Evolutionary conservation across 2,329 filamentous ascomycete genomes (phyloP).

Genomic region (Didymella arachidicola): DNA sequence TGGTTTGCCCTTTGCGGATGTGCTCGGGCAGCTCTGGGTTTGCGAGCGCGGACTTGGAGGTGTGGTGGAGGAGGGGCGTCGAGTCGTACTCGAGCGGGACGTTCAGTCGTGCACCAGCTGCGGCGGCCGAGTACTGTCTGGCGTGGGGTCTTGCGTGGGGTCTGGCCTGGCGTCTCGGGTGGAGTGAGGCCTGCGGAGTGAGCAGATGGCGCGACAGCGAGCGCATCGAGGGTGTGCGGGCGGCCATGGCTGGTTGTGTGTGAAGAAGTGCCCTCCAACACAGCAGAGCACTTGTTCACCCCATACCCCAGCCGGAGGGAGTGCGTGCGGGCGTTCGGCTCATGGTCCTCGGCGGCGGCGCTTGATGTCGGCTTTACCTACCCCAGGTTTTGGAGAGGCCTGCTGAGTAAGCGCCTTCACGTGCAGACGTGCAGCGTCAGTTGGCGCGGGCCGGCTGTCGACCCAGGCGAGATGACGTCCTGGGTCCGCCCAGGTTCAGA

Average conservation of each 20-base stretch:
- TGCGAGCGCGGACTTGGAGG: conserved; percentile 72
- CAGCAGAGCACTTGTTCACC: conserved; percentile 11
- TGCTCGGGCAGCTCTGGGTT: conserved; percentile 75
- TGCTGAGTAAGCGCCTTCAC: conserved; percentile 15
- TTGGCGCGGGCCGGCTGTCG: neutral
- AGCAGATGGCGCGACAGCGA: conserved; percentile 41
- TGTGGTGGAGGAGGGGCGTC: conserved; percentile 82
- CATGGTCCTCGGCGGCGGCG: conserved; percentile 8
- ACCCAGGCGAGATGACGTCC: conserved; percentile 13
- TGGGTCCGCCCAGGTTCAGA: conserved; percentile 6
- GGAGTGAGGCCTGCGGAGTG: conserved; percentile 38
- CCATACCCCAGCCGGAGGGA: conserved; percentile 19
- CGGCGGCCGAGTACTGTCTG: conserved; percentile 58
- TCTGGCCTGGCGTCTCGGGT: conserved; percentile 34
- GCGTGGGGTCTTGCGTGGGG: conserved; percentile 29
- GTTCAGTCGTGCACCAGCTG: conserved; percentile 72
- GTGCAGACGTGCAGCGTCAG: conserved; percentile 12
- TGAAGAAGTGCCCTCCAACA: conserved; percentile 1
- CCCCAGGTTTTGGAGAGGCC: conserved; percentile 12
- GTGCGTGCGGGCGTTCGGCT: conserved; percentile 21
- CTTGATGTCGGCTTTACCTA: conserved; percentile 22
- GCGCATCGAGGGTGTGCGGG: conserved; percentile 43
- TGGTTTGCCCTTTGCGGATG: conserved; percentile 72
- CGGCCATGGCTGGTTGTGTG: conserved; percentile 32
- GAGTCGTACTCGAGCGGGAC: conserved; percentile 85